phyloP scores from a whole-genome alignment of 1,139 yeast species.

The Meyerozyma smithsonii region DNA sequence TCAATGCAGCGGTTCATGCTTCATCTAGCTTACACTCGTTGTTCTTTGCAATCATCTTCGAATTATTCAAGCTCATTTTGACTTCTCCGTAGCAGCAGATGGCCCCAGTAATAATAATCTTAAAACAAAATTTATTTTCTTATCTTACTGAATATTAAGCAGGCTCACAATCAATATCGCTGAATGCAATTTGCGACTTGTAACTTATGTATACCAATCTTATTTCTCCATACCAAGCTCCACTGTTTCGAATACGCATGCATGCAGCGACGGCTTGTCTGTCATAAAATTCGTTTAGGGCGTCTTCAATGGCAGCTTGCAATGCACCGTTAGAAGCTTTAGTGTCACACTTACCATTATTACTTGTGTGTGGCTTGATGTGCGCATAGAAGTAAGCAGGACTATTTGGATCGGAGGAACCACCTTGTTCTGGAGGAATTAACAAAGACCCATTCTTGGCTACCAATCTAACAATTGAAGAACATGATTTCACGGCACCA shows the following conservation, averaged over 20 bases:
- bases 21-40: conserved; percentile 1
- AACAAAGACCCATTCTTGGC: background rate
- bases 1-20: background rate
- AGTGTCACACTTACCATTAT: background rate
- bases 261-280: conserved; percentile 1
- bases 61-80: conserved; percentile 1
- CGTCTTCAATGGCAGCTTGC: conserved; percentile 1
- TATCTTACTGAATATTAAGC: conserved; percentile 1
- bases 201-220: conserved; percentile 1
- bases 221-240: conserved; percentile 1
- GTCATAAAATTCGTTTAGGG: background rate
- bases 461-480: background rate
- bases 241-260: conserved; percentile 1
- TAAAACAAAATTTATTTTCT: background rate
- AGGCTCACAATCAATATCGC: conserved; percentile 1
- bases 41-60: conserved; percentile 1
- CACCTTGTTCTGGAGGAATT: conserved; percentile 1
- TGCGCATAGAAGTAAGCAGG: conserved; percentile 1
- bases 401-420: conserved; percentile 1
- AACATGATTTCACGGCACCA: background rate
- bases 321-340: background rate
- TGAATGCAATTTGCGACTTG: background rate
- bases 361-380: conserved; percentile 1
- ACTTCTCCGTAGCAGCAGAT: background rate
- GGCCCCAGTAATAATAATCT: background rate